These are phyloP conservation scores for Paspalum vaginatum DNA, from an alignment of 176 grass and related monocot genomes.

Conservation along the genomic window DNA sequence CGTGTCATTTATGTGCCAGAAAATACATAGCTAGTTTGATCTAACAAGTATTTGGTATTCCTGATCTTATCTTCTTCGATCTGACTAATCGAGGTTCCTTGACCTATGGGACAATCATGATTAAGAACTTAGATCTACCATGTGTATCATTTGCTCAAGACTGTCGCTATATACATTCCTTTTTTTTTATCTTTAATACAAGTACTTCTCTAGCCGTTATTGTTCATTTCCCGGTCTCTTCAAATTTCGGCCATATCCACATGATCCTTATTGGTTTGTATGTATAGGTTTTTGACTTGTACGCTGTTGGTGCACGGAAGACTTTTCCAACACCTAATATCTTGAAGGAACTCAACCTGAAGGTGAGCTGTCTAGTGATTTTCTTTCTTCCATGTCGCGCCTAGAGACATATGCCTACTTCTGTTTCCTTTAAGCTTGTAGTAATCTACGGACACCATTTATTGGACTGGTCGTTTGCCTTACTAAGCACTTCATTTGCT, in stretches of 20 bases:
- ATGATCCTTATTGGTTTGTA: slow-evolving; percentile 17
- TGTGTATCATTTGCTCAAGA: neutral
- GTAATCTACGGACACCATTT: neutral
- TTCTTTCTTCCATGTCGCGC: neutral
- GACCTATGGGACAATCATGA: neutral
- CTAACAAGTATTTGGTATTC: neutral
- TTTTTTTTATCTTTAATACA: neutral
- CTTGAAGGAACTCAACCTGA: slow-evolving; percentile 71
- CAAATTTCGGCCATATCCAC: slow-evolving; percentile 27
- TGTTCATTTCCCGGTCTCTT: neutral
- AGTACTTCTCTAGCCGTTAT: neutral
- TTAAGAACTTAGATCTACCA: neutral
- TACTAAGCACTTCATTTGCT: neutral
- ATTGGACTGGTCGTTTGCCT: neutral
- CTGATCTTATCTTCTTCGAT: neutral
- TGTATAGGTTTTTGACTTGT: slow-evolving; percentile 86
- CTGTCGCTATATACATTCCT: neutral
- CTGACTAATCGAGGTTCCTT: neutral
- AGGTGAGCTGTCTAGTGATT: slow-evolving; percentile 48
- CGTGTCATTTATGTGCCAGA: neutral
- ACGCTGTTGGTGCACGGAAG: slow-evolving; percentile 73
- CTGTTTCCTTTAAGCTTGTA: slow-evolving; percentile 12
- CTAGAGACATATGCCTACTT: neutral
- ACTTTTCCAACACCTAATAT: slow-evolving; percentile 69
- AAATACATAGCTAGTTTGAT: neutral